phyloP scores from a whole-genome alignment of 176 grass and related monocot genomes.

The Secale cereale region DNA sequence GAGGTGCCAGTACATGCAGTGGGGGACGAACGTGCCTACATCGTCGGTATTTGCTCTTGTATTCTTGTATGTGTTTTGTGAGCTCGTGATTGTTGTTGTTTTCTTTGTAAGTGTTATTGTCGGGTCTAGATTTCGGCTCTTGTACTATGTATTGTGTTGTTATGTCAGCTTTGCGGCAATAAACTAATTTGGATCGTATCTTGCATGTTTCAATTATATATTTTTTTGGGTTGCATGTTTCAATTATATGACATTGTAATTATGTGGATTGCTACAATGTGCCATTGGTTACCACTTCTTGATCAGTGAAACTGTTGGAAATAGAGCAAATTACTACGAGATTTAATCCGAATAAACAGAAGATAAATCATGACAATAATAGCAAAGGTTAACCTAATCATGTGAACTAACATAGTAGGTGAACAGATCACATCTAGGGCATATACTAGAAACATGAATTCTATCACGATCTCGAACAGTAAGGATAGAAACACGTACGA shows the following conservation, averaged over 20 bases:
- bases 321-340: too few relatives aligned
- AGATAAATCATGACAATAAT: too few relatives aligned
- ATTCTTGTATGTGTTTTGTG: background rate
- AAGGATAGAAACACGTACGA: too few relatives aligned
- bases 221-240: too few relatives aligned
- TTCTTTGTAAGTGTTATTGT: background rate
- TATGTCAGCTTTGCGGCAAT: background rate
- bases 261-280: background rate
- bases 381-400: too few relatives aligned
- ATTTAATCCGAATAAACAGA: too few relatives aligned
- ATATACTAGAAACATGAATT: too few relatives aligned
- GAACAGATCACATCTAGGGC: too few relatives aligned
- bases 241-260: background rate
- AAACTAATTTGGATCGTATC: background rate
- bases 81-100: background rate
- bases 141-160: background rate
- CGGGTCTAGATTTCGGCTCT: background rate
- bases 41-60: background rate
- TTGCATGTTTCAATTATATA: background rate
- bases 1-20: background rate
- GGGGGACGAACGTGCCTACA: background rate
- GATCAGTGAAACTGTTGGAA: too few relatives aligned
- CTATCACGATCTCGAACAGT: too few relatives aligned
- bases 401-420: too few relatives aligned
- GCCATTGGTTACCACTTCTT: background rate